phyloP scores from a whole-genome alignment of 108 stramenopile species.

The Seminavis robusta region DNA sequence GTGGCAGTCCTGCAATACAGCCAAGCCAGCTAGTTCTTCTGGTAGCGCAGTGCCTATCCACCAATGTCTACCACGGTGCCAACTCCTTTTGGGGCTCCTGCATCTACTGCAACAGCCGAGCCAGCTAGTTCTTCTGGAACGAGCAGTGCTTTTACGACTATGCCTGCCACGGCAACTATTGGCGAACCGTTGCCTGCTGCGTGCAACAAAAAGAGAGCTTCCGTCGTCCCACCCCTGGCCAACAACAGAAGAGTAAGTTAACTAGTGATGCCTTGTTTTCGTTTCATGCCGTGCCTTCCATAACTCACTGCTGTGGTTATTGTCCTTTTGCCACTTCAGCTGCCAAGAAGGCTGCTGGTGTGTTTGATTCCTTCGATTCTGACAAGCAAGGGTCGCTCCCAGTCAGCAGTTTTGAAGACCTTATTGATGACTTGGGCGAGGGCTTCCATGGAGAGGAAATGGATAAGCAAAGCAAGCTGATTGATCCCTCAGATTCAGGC shows the following conservation, averaged over 20 bases:
- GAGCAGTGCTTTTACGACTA: no score
- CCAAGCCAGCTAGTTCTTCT: conserved; percentile 22
- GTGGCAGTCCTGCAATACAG: conserved; percentile 45
- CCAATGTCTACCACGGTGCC: conserved; percentile 39
- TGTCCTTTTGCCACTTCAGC: no score
- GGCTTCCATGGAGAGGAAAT: conserved; percentile 84
- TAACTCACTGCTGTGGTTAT: no score
- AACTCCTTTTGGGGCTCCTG: conserved; percentile 41
- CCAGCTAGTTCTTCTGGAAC: no score
- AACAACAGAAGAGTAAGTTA: no score
- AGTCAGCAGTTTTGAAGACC: conserved; percentile 41
- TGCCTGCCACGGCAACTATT: no score
- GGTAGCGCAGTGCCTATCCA: conserved; percentile 33
- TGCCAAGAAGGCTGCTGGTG: conserved; percentile 22
- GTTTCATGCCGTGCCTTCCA: no score
- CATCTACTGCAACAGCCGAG: conserved; percentile 31
- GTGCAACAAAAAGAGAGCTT: no score
- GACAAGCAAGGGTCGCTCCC: conserved; percentile 41
- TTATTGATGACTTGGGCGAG: conserved; percentile 78
- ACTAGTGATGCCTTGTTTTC: no score
- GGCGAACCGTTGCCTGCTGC: no score
- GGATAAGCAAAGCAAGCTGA: conserved; percentile 51
- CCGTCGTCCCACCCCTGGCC: no score
- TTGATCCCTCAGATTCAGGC: conserved; percentile 50
- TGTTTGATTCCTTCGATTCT: conserved; percentile 52